These are phyloP conservation scores for Martiniozyma abietophila DNA, from an alignment of 805 yeast species.

Conservation along the genomic window DNA sequence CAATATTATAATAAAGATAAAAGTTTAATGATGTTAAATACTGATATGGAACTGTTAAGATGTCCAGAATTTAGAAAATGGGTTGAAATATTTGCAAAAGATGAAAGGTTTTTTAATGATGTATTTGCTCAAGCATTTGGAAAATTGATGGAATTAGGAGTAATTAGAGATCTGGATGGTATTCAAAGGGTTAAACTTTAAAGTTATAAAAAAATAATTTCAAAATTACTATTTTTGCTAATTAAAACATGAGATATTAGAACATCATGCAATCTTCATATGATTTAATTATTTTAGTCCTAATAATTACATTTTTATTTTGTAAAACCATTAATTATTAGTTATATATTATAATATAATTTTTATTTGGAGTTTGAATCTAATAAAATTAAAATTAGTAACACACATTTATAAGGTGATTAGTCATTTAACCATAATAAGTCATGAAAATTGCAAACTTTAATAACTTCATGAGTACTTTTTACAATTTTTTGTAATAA, in stretches of 20 bases:
- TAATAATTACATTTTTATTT: too few relatives aligned
- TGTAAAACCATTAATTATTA: too few relatives aligned
- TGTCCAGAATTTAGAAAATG: slow-evolving; percentile 51
- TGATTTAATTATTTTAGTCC: background rate
- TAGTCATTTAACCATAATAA: too few relatives aligned
- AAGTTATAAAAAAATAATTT: background rate
- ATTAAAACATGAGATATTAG: too few relatives aligned
- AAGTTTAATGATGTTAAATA: slow-evolving; percentile 73
- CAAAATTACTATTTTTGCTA: background rate
- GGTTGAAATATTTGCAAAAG: slow-evolving; percentile 61
- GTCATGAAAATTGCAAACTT: too few relatives aligned
- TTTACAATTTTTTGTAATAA: too few relatives aligned
- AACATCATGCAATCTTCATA: background rate
- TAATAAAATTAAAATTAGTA: too few relatives aligned
- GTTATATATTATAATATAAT: too few relatives aligned
- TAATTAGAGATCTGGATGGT: slow-evolving; percentile 27
- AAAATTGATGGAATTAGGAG: slow-evolving; percentile 46
- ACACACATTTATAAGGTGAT: too few relatives aligned
- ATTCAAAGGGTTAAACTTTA: slow-evolving; percentile 23
- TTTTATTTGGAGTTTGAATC: too few relatives aligned
- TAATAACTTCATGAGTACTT: too few relatives aligned
- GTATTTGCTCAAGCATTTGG: slow-evolving; percentile 62
- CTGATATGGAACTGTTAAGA: slow-evolving; percentile 57
- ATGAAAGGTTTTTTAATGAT: slow-evolving; percentile 49
- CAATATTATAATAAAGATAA: slow-evolving; percentile 32